Conservation (phyloP, 257 asterid species). For the Solanum peruvianum region DNA sequence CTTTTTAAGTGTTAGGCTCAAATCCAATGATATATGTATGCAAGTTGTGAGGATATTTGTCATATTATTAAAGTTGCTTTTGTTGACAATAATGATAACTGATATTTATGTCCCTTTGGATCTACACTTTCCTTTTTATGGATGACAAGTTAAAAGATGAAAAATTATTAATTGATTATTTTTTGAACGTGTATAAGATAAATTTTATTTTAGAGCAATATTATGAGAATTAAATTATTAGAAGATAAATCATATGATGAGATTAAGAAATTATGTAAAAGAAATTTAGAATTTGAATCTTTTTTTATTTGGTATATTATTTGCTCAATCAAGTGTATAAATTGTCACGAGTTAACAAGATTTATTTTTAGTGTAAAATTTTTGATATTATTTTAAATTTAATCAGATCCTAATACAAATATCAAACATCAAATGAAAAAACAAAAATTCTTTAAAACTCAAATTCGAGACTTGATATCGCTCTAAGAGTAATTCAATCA, state of each 20-base stretch:
- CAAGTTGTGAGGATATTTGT: not conserved
- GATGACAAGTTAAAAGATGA: not conserved
- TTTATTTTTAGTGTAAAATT: no score
- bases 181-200: no score
- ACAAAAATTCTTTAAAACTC: no score
- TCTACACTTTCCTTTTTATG: not conserved
- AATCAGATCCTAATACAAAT: not conserved
- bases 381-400: no score
- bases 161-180: no score
- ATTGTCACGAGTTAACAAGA: no score
- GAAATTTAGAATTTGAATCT: accelerated
- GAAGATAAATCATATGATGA: not conserved
- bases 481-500: not conserved
- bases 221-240: not conserved
- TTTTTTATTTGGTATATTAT: no score
- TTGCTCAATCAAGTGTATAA: not conserved
- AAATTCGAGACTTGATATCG: no score
- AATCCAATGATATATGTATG: not conserved
- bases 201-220: not conserved
- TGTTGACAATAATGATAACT: not conserved
- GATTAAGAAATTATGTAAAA: not conserved
- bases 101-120: not conserved
- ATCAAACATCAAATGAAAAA: no score
- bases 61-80: not conserved
- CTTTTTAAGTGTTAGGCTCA: not conserved